Base-by-base conservation (phyloP, 1,284 basidiomycete genomes). In the Microbotryum violaceum region DNA sequence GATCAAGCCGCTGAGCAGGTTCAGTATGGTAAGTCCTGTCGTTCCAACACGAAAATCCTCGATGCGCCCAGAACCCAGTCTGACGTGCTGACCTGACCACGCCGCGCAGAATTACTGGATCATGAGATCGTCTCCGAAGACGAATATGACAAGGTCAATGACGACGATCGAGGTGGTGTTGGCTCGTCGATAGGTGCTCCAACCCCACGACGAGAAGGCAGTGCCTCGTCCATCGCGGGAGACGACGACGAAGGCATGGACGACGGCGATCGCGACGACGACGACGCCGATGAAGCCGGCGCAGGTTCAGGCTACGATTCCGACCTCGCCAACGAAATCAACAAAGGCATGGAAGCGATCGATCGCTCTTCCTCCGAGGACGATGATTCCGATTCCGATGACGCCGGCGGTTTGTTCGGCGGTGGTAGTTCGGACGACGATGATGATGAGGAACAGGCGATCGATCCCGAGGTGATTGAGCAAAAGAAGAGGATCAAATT, bases 1-100 rank as follows among this genome's bases (percentile, higher is more conserved):
- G 96, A 99, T 77, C 82, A 85, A 12, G 77, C 86, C 57, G 91
- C 93, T 2, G 79, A 84, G 0, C 82, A 89, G 64, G 85, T 91
- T 55, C 83, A 85, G 77, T 91, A 86, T 69, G 86, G 88, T 85
- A 20, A 25, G 8, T 51, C 20, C 5, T 12, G 49, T 12, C 46
- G 23, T 10, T 10, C 31, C 31, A 31, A 31, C 1, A 10, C 2
- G 31, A 10, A 29, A 29, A 29, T 29, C 27, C 27, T 29, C 31
- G 31, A 31, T 31, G 31, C 31, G 31, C 31, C 9, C 6, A 31
- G 31, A 31, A 31, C 8, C 31, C 31, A 10, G 31, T 31, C 31
- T 31, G 31, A 31, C 31, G 31, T 31, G 31, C 31, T 31, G 31
- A 8, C 31, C 31, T 31, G 7, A 31, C 31, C 31, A 31, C 31